These are phyloP conservation scores for Pseudogymnoascus sp. DNA, from an alignment of 2,329 filamentous ascomycete genomes.

Conservation along the genomic window DNA sequence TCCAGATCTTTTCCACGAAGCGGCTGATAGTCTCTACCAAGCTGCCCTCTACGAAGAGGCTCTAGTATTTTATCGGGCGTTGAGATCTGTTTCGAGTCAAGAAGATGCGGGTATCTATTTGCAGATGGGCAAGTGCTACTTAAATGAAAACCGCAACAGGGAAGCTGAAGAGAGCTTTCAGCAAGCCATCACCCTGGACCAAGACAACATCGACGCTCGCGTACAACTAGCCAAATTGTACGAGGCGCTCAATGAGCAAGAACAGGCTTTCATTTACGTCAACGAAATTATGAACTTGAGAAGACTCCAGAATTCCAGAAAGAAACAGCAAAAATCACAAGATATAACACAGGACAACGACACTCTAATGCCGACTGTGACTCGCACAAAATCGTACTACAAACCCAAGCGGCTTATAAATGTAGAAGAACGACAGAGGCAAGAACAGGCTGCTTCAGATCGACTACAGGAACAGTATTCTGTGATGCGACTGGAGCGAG, in stretches of 20 bases:
- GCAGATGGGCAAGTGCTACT: slow-evolving; percentile 57
- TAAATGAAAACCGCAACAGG: slow-evolving; percentile 52
- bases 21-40: slow-evolving; percentile 51
- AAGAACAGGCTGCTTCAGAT: slow-evolving; percentile 28
- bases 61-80: slow-evolving; percentile 49
- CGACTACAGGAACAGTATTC: slow-evolving; percentile 32
- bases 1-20: slow-evolving; percentile 71
- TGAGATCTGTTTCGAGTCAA: slow-evolving; percentile 42
- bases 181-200: slow-evolving; percentile 64
- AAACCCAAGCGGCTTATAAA: slow-evolving; percentile 28
- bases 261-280: slow-evolving; percentile 69
- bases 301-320: slow-evolving; percentile 33
- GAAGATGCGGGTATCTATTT: slow-evolving; percentile 38
- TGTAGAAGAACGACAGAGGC: slow-evolving; percentile 25
- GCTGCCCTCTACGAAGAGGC: slow-evolving; percentile 46
- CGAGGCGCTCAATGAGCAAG: slow-evolving; percentile 63
- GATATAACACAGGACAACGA: slow-evolving; percentile 32
- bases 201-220: slow-evolving; percentile 66
- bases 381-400: slow-evolving; percentile 16
- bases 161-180: slow-evolving; percentile 74
- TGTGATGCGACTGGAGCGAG: slow-evolving; percentile 36
- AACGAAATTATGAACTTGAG: slow-evolving; percentile 64
- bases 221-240: slow-evolving; percentile 79
- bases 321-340: slow-evolving; percentile 24
- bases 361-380: slow-evolving; percentile 11